Evolutionary conservation across 1,284 basidiomycete species (phyloP).

Genomic region (Cutaneotrichosporon sp.): DNA sequence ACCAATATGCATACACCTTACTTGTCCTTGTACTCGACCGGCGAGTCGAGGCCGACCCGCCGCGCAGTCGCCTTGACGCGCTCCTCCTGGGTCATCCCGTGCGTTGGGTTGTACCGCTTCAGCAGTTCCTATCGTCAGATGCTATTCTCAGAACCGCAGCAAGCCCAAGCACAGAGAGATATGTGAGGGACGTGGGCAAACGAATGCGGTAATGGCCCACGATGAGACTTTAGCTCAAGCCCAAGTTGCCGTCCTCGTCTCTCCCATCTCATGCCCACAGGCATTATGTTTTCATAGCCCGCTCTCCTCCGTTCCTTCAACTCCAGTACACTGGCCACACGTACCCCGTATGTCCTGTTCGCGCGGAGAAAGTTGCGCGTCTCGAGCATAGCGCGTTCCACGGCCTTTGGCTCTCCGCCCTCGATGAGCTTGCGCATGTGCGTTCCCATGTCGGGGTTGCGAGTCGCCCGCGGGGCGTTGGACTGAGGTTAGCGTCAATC

Average conservation of each 20-base stretch:
- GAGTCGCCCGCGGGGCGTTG: slow-evolving; percentile 54
- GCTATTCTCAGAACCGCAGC: neutral
- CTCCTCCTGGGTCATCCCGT: slow-evolving; percentile 74
- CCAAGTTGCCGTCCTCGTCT: neutral
- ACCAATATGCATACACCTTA: slow-evolving; percentile 1
- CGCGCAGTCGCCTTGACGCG: slow-evolving; percentile 77
- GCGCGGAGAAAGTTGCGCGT: slow-evolving; percentile 69
- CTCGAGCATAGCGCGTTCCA: slow-evolving; percentile 62
- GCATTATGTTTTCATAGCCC: neutral
- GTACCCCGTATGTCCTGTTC: slow-evolving; percentile 63
- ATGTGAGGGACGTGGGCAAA: too few relatives aligned
- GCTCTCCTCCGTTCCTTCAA: neutral
- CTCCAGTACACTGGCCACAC: slow-evolving; percentile 21
- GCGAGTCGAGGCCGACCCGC: slow-evolving; percentile 69
- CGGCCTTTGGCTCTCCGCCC: slow-evolving; percentile 27
- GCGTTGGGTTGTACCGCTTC: slow-evolving; percentile 79
- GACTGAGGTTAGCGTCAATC: slow-evolving; percentile 41
- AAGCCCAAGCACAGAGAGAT: neutral
- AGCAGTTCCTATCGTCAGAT: slow-evolving; percentile 61
- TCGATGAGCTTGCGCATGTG: slow-evolving; percentile 63
- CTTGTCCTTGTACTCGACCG: slow-evolving; percentile 42
- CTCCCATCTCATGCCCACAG: neutral
- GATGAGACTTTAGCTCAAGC: neutral
- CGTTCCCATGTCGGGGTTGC: slow-evolving; percentile 57
- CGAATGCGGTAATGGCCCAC: neutral